A percentile compares a stretch with the other conserved stretches of the same genome.
phyloP scores from a whole-genome alignment of 257 asterid species.

The Coffea canephora region DNA sequence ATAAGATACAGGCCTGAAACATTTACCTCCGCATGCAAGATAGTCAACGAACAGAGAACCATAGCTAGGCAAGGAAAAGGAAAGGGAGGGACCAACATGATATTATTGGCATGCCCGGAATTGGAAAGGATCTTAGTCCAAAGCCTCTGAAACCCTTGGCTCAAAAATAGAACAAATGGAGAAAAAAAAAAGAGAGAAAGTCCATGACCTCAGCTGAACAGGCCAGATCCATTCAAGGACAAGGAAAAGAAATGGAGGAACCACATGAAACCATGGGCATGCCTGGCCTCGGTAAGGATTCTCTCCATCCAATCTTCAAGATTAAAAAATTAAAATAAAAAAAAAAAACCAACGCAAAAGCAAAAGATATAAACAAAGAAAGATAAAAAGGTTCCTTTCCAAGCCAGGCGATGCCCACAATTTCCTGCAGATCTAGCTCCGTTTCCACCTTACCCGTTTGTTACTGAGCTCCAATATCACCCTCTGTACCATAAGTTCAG shows the following conservation, averaged over 20 bases:
- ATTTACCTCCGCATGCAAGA: neutral
- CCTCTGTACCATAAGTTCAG: too few relatives aligned
- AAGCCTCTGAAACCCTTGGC: too few relatives aligned
- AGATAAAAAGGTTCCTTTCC: neutral
- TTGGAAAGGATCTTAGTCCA: neutral
- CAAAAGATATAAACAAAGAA: too few relatives aligned
- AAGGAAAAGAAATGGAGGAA: slow-evolving; percentile 1
- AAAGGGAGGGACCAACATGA: slow-evolving; percentile 11
- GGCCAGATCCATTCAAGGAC: neutral
- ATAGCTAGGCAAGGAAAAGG: neutral
- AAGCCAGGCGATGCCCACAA: neutral
- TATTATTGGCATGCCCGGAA: slow-evolving; percentile 2
- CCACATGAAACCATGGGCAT: slow-evolving; percentile 9
- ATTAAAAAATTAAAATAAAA: neutral
- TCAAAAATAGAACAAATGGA: too few relatives aligned
- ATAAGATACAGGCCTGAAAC: too few relatives aligned
- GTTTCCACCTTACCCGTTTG: slow-evolving; percentile 3
- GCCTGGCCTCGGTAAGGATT: slow-evolving; percentile 4
- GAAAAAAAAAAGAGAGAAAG: neutral
- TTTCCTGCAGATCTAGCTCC: slow-evolving; percentile 5
- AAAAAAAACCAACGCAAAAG: neutral
- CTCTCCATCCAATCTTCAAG: neutral
- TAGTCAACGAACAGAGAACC: neutral
- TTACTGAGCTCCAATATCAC: neutral
- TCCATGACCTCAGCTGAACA: neutral